phyloP scores from a whole-genome alignment of 2,329 filamentous ascomycete genomes.

The Aspergillus tamarii region DNA sequence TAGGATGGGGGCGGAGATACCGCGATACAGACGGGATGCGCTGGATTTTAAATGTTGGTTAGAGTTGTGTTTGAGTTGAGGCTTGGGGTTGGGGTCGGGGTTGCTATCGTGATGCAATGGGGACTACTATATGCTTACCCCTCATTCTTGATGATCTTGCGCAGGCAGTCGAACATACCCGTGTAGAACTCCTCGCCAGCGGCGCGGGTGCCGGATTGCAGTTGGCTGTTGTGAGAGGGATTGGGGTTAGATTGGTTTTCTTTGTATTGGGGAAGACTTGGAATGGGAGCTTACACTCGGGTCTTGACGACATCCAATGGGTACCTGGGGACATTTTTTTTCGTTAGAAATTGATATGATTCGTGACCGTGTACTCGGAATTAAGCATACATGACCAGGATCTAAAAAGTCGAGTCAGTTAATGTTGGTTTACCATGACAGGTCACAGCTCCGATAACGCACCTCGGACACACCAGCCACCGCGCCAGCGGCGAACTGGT shows the following conservation, averaged over 20 bases:
- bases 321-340: slow-evolving; percentile 68
- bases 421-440: background rate
- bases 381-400: slow-evolving; percentile 75
- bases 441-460: slow-evolving; percentile 42
- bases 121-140: slow-evolving; percentile 62
- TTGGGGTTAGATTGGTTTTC: background rate
- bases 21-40: slow-evolving; percentile 88
- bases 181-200: slow-evolving; percentile 82
- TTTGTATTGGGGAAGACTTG: background rate
- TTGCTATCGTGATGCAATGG: background rate
- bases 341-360: background rate
- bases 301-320: slow-evolving; percentile 98
- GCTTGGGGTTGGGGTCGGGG: background rate
- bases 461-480: slow-evolving; percentile 98
- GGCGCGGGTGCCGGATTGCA: slow-evolving; percentile 73
- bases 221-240: slow-evolving; percentile 65
- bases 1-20: slow-evolving; percentile 91
- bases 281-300: slow-evolving; percentile 69
- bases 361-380: background rate
- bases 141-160: slow-evolving; percentile 94
- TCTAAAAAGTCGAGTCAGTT: slow-evolving; percentile 54
- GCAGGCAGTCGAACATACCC: slow-evolving; percentile 97
- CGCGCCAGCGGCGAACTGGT: slow-evolving; percentile 95
- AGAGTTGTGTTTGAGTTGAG: background rate
- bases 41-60: slow-evolving; percentile 48